Evolutionary conservation across 148 eudicot species (phyloP).

Genomic region (Camellia lanceoleosa): DNA sequence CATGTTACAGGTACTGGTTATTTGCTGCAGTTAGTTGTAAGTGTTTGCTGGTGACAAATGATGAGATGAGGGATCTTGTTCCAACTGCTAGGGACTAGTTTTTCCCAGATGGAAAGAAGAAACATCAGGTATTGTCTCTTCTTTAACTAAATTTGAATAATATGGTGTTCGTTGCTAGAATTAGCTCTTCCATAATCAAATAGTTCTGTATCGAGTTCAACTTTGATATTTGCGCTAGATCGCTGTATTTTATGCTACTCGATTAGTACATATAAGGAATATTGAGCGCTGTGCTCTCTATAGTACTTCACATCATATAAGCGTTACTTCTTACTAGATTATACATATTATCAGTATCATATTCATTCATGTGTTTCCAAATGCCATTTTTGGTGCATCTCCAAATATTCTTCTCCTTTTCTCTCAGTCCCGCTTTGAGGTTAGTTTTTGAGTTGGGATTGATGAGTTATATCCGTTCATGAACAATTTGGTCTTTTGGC

Average conservation of each 20-base stretch:
- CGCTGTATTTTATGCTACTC: neutral
- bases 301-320: neutral
- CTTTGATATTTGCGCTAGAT: neutral
- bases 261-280: neutral
- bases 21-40: slow-evolving; percentile 69
- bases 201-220: neutral
- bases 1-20: slow-evolving; percentile 59
- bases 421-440: neutral
- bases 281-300: neutral
- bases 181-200: neutral
- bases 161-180: neutral
- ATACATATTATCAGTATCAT: neutral
- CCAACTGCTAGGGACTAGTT: slow-evolving; percentile 65
- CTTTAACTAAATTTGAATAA: neutral
- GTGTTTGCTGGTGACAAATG: slow-evolving; percentile 65
- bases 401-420: neutral
- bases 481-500: neutral
- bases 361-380: neutral
- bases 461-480: neutral
- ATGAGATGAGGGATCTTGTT: slow-evolving; percentile 86
- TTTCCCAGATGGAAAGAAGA: slow-evolving; percentile 81
- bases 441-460: neutral
- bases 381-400: neutral
- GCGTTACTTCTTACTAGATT: neutral
- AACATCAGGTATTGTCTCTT: slow-evolving; percentile 51